phyloP scores from a whole-genome alignment of 2,329 filamentous ascomycete genomes.

The Aspergillus carbonarius region DNA sequence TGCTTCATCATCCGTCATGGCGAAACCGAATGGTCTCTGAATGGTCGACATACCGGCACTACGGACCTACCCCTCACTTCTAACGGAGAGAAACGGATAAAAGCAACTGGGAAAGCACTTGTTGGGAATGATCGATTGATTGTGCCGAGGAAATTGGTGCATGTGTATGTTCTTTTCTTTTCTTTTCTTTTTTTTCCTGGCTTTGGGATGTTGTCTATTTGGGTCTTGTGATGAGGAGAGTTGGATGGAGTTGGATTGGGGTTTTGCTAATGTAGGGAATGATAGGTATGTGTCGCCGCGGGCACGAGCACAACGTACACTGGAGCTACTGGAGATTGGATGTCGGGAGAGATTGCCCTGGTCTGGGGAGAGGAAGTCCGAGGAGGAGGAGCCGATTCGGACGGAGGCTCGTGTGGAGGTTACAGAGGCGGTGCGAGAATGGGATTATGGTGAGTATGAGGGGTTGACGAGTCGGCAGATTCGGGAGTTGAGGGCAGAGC shows the following conservation, averaged over 20 bases:
- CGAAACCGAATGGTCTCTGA: constrained; percentile 93
- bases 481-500: constrained; percentile 54
- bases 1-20: constrained; percentile 86
- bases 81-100: constrained; percentile 74
- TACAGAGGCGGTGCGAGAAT: constrained; percentile 71
- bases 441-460: constrained; percentile 88
- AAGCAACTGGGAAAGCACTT: constrained; percentile 76
- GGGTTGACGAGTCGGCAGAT: constrained; percentile 74
- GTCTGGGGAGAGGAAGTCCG: constrained; percentile 42
- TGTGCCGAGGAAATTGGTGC: constrained; percentile 74
- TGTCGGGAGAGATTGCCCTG: constrained; percentile 70
- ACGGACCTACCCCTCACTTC: constrained; percentile 84
- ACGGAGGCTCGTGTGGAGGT: constrained; percentile 34
- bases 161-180: constrained; percentile 67
- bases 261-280: not conserved
- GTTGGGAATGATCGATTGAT: constrained; percentile 83
- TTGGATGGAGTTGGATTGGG: not conserved
- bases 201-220: not conserved
- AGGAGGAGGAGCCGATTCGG: constrained; percentile 30
- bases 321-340: constrained; percentile 79
- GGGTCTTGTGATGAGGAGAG: not conserved
- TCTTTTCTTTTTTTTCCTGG: not conserved
- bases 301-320: constrained; percentile 79
- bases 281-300: constrained; percentile 79
- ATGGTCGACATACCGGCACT: constrained; percentile 77